A percentile compares a stretch with the other conserved stretches of the same genome.
phyloP scores from a whole-genome alignment of 768 basidiomycete genomes.

The Neoboletus brunneissimus region DNA sequence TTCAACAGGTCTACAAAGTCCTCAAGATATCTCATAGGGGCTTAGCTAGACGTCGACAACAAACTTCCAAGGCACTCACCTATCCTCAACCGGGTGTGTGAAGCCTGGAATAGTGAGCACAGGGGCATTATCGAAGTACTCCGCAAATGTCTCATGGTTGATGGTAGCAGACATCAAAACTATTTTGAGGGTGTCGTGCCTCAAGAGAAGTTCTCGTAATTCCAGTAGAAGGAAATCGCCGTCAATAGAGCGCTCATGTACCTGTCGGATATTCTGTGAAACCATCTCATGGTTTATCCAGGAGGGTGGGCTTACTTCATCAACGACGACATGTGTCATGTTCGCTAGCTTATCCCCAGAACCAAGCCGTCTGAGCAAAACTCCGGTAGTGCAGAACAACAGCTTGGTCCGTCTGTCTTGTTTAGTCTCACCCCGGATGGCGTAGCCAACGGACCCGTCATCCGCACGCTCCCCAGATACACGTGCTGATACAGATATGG shows the following conservation, averaged over 20 bases:
- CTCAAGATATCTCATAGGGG: conserved; percentile 69
- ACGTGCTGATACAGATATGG: conserved; percentile 82
- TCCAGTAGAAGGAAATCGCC: conserved; percentile 87
- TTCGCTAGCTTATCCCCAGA: conserved; percentile 65
- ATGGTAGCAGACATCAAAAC: conserved; percentile 95
- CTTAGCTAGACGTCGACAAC: neutral
- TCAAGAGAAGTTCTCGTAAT: conserved; percentile 68
- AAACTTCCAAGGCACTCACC: conserved; percentile 39
- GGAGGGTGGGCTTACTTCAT: conserved; percentile 59
- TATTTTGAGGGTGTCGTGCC: conserved; percentile 67
- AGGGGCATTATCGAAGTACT: conserved; percentile 82
- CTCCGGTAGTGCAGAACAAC: conserved; percentile 92
- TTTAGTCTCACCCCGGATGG: conserved; percentile 83
- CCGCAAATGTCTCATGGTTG: conserved; percentile 80
- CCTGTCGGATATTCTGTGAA: conserved; percentile 40
- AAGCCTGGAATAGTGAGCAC: conserved; percentile 82
- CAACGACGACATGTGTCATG: conserved; percentile 84
- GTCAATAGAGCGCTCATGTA: conserved; percentile 90
- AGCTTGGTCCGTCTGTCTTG: conserved; percentile 65
- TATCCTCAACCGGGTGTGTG: conserved; percentile 73
- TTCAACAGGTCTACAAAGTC: conserved; percentile 60
- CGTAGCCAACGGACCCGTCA: conserved; percentile 82
- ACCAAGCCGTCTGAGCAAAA: conserved; percentile 78
- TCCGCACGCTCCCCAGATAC: conserved; percentile 79
- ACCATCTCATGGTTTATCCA: neutral